A percentile compares a stretch with the other conserved stretches of the same genome.
Conservation (phyloP, 2,329 filamentous ascomycete species). For the Boeremia exigua region DNA sequence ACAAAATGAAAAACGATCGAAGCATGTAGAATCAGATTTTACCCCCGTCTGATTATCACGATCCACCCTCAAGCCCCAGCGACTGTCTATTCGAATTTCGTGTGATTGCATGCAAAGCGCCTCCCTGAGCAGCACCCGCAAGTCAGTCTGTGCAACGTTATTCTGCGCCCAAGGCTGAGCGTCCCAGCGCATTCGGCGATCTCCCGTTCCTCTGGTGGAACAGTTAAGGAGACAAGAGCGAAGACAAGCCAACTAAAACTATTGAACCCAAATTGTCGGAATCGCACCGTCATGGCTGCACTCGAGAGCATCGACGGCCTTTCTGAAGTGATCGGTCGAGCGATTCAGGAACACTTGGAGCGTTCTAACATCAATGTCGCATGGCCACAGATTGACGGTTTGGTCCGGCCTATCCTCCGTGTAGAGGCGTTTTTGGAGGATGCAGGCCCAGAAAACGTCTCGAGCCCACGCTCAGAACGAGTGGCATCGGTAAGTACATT, state of each 20-base stretch:
- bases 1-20: background rate
- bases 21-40: background rate
- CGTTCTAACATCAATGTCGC: constrained; percentile 29
- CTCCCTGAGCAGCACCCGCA: constrained; percentile 11
- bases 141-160: background rate
- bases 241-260: background rate
- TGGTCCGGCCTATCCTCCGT: constrained; percentile 35
- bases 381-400: constrained; percentile 34
- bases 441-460: constrained; percentile 16
- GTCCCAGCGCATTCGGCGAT: background rate
- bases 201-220: background rate
- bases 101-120: background rate
- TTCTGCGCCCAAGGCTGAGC: background rate
- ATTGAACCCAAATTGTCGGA: background rate
- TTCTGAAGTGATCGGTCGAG: constrained; percentile 37
- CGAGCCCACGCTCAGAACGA: constrained; percentile 26
- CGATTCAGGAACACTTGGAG: constrained; percentile 39
- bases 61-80: background rate
- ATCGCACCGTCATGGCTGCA: constrained; percentile 19
- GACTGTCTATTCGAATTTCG: background rate
- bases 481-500: constrained; percentile 37
- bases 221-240: background rate
- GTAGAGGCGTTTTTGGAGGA: constrained; percentile 44
- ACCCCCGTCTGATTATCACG: background rate
- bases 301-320: constrained; percentile 35